Evolutionary conservation across 805 yeast species (phyloP).

Genomic region (Wickerhamia fluorescens): DNA sequence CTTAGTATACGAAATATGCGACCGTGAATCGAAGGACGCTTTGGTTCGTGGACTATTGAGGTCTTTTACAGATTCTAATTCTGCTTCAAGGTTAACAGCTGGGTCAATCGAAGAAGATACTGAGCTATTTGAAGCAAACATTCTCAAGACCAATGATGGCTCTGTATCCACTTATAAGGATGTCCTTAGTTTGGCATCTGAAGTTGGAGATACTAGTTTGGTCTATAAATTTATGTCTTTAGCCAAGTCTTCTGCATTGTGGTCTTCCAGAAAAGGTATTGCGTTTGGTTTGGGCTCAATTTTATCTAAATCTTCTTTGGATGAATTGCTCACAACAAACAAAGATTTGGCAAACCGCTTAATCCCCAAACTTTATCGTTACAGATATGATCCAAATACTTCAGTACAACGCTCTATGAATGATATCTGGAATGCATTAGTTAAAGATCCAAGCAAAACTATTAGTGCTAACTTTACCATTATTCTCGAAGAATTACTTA

Average conservation of each 20-base stretch:
- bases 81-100: constrained; percentile 40
- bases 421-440: constrained; percentile 76
- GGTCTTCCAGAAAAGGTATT: constrained; percentile 91
- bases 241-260: constrained; percentile 77
- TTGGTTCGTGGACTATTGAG: constrained; percentile 65
- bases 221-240: constrained; percentile 92
- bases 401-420: constrained; percentile 77
- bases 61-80: constrained; percentile 69
- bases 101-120: constrained; percentile 77
- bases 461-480: constrained; percentile 46
- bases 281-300: constrained; percentile 90
- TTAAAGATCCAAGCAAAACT: constrained; percentile 50
- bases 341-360: constrained; percentile 48
- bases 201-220: constrained; percentile 90
- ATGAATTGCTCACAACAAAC: constrained; percentile 51
- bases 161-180: constrained; percentile 90
- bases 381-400: constrained; percentile 75
- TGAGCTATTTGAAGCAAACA: constrained; percentile 77
- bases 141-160: constrained; percentile 72
- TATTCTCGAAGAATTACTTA: constrained; percentile 59
- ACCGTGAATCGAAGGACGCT: constrained; percentile 55
- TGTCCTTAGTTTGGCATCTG: constrained; percentile 80
- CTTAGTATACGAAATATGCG: constrained; percentile 73
- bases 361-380: constrained; percentile 77
- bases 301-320: constrained; percentile 69